Conservation (phyloP, 2,329 filamentous ascomycete species). For the Bisporella sp. region DNA sequence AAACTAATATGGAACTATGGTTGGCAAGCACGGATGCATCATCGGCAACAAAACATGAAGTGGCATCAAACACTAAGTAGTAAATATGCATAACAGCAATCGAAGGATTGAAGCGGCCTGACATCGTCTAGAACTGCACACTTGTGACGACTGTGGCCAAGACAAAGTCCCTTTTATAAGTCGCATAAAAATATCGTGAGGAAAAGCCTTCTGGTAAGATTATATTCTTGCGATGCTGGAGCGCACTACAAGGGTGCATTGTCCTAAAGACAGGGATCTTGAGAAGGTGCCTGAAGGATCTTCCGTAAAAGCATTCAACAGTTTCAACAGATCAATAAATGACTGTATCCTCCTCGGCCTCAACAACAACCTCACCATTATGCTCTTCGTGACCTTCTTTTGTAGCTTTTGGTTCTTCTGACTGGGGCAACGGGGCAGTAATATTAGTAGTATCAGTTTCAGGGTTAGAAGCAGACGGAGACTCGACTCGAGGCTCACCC, state of each 20-base stretch:
- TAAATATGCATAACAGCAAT: too few species aligned
- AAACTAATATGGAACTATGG: too few species aligned
- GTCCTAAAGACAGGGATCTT: too few species aligned
- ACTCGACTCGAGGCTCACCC: slow-evolving; percentile 38
- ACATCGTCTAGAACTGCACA: too few species aligned
- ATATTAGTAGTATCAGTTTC: slow-evolving; percentile 32
- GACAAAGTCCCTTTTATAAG: too few species aligned
- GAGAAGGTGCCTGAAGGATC: too few species aligned
- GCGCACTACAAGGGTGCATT: not conserved
- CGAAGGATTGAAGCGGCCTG: too few species aligned
- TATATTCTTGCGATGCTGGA: not conserved
- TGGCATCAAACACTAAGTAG: too few species aligned
- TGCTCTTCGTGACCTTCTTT: slow-evolving; percentile 55
- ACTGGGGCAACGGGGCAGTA: slow-evolving; percentile 21
- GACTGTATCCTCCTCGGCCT: slow-evolving; percentile 83
- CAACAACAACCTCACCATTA: slow-evolving; percentile 69
- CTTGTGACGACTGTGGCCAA: too few species aligned
- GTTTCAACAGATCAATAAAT: slow-evolving; percentile 60
- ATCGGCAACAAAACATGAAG: too few species aligned
- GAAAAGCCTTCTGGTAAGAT: not conserved
- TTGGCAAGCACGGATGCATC: too few species aligned
- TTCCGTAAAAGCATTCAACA: not conserved
- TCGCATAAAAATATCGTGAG: too few species aligned
- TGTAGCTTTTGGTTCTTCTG: slow-evolving; percentile 25
- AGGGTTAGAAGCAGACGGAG: slow-evolving; percentile 28